Percentiles rank a stretch among this genome's conserved stretches.
phyloP scores from a whole-genome alignment of 2,329 filamentous ascomycete species.

The Paracoccidioides brasiliensis region DNA sequence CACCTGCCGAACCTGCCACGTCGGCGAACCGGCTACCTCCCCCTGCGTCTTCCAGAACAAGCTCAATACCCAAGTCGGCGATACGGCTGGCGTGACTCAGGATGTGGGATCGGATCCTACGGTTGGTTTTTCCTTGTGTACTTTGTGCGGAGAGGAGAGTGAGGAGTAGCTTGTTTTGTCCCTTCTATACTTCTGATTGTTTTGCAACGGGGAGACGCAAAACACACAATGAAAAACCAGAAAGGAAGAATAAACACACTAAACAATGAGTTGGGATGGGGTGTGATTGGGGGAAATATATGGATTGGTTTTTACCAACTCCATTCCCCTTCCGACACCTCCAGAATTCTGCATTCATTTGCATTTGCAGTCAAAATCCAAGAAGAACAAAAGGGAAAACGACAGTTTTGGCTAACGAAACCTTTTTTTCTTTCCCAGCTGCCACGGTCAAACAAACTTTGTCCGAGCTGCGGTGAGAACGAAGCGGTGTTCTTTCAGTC shows the following conservation, averaged over 20 bases:
- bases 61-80: conserved; percentile 78
- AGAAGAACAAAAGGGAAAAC: no score
- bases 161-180: conserved; percentile 19
- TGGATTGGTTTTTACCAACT: not conserved
- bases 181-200: not conserved
- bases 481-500: conserved; percentile 99
- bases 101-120: conserved; percentile 97
- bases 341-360: no score
- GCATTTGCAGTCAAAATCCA: no score
- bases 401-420: conserved; percentile 21
- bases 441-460: conserved; percentile 74
- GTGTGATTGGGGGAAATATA: not conserved
- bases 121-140: conserved; percentile 62
- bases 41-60: conserved; percentile 93
- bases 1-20: conserved; percentile 89
- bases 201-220: not conserved
- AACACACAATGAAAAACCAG: no score
- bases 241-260: no score
- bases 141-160: conserved; percentile 45
- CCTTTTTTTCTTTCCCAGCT: conserved; percentile 44
- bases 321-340: no score
- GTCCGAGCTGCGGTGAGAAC: conserved; percentile 69
- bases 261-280: no score
- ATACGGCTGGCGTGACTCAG: conserved; percentile 93
- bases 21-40: conserved; percentile 71